Evolutionary conservation across 2,329 filamentous ascomycete species (phyloP), one percentile per base, ranked within the genome.

Genomic region (Penicillium sp.): DNA sequence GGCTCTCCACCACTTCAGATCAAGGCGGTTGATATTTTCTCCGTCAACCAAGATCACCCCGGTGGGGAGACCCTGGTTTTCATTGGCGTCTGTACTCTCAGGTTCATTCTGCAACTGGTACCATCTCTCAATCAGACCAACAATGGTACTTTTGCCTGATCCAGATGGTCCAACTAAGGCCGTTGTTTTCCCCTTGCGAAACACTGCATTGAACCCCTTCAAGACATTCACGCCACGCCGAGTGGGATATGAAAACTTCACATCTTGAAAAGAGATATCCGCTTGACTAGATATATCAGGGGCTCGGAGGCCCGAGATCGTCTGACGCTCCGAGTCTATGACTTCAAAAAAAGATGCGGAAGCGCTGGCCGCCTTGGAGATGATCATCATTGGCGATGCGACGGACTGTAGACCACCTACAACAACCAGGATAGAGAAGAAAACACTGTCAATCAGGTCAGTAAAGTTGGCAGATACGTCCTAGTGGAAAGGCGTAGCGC

Each of bases 1-100:
- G 3, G 73, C 70, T 39, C 81, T 75, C 69, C 81, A 82, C 58
- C 77, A 90, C 56, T 83, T 85, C 31, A 88, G 60, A 30, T 89
- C 36, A 7, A 39, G 18, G 5, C 5, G 2, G 9, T 39, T 78
- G 20, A 88, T 74, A 2, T 82, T 76, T 18, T 67, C 64, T 1
- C 75, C 78, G 33, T 77, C 80, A 4, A 84, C 80, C 0, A 71
- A 70, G 40, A 89, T 78, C 3, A 67, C 73, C 1, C 82, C 84
- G 13, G 31, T 10, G 0, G 53, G 56, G 16, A 14, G 9, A 3
- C 16, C 33, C 33, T 36, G 8, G 18, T 61, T 56, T 2, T 35
- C 33, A n/a, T n/a, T n/a, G n/a, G n/a, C n/a, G 1, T 50, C 31
- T 27, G n/a, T n/a, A n/a, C n/a, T n/a, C n/a, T 43, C 44, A 16